Evolutionary conservation across 75 land plant genomes (phyloP), one percentile per base, ranked within the genome.

Genomic region (Pinus albicaulis): DNA sequence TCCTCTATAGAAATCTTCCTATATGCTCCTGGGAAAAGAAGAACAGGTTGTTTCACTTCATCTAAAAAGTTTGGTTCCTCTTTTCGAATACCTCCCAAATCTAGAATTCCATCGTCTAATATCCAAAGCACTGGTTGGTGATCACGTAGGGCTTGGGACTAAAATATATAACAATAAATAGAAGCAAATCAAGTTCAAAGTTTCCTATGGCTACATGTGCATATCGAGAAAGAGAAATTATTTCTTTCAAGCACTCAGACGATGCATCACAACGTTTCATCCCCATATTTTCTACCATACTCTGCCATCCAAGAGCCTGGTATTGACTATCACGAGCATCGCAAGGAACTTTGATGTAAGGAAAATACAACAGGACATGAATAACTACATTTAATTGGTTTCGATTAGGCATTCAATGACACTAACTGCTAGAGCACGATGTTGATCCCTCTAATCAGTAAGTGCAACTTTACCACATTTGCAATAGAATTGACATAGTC

Each of bases 131-230:
- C 99, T 89, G 92, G 95, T 63, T 92, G 95, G 61, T 91, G 91
- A 82, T 94, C 99, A 66, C 83, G 90, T 72, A 97, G 84, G 64
- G 95, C 95, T 79, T 98, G 92, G n/a, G 99, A 93, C 74, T 87
- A 97, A 65, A 97, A 94, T 55, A 90, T 77, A 82, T 97, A 4
- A 89, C 91, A 58, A 91, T 91, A 79, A 81, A 92, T 20, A 97
- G 79, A 17, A 94, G 79, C 98, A 98, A 97, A 68, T 97, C 99
- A 74, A 83, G 82, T 58, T 95, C 93, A 74, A 97, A 92, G 78
- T 97, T 97, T 23, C 99, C 99, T 74, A 97, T 71, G 4, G 99
- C 98, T 73, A 97, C 98, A 92, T 97, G 99, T 38, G 99, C 98
- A 82, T 97, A 97, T 89, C 95, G 80, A 7, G 93, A 83, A 56